A percentile compares a stretch with the other conserved stretches of the same genome.
These are phyloP conservation scores for Prosopis cineraria DNA, from an alignment of 306 rosid genomes.

Conservation along the genomic window DNA sequence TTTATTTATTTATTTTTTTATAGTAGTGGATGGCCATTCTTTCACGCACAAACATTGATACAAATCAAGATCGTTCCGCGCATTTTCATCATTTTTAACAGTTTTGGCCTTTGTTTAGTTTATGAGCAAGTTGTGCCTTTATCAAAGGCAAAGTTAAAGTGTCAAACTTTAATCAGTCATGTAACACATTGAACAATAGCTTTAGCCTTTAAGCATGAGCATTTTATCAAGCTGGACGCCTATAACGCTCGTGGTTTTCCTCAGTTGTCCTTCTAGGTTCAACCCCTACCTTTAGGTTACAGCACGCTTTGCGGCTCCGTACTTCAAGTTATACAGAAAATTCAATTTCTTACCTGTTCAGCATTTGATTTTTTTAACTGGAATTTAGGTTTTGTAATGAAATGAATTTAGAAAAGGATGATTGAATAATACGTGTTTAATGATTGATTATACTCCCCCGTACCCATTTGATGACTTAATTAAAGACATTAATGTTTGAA, in stretches of 20 bases:
- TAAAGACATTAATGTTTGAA: not conserved
- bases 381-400: not conserved
- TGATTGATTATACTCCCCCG: not conserved
- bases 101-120: not conserved
- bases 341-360: not conserved
- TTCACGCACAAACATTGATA: not conserved
- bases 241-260: not conserved
- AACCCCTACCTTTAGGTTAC: not conserved
- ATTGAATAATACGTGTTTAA: not conserved
- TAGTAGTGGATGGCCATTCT: not conserved
- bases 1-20: too few relatives aligned
- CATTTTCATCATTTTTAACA: not conserved
- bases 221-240: not conserved
- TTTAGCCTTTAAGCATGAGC: not conserved
- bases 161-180: not conserved
- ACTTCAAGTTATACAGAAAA: not conserved
- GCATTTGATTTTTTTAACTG: too few relatives aligned
- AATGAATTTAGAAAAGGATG: not conserved
- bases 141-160: not conserved
- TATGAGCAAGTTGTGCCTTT: slow-evolving; percentile 6
- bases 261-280: not conserved
- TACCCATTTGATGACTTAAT: not conserved
- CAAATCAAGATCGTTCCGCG: not conserved
- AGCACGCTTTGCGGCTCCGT: not conserved
- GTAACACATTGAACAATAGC: not conserved